Conservation (phyloP, 2,329 filamentous ascomycete genomes). For the Mycosphaerella arachidis region DNA sequence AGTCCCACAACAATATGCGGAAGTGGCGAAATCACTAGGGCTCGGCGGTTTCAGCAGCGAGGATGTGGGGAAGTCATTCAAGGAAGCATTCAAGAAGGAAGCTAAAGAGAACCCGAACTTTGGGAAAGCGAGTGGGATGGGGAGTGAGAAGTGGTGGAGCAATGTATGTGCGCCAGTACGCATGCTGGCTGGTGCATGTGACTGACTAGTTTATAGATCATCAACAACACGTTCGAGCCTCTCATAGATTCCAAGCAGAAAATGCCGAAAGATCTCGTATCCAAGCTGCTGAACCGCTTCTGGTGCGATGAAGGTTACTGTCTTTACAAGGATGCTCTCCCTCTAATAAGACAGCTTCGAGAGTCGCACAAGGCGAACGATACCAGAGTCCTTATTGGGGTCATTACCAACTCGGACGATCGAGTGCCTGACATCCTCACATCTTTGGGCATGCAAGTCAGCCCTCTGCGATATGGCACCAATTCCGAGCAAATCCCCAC, state of each 20-base stretch:
- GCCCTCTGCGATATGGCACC: constrained; percentile 37
- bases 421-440: constrained; percentile 52
- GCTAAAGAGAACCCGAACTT: constrained; percentile 54
- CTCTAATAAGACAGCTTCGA: constrained; percentile 43
- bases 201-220: constrained; percentile 40
- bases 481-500: constrained; percentile 28
- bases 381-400: constrained; percentile 44
- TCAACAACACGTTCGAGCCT: constrained; percentile 50
- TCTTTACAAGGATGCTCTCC: constrained; percentile 44
- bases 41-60: constrained; percentile 41
- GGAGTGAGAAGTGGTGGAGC: constrained; percentile 56
- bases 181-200: neutral
- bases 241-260: constrained; percentile 31
- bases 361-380: constrained; percentile 12
- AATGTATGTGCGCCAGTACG: constrained; percentile 42
- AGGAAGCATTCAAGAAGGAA: constrained; percentile 47
- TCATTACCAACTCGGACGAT: constrained; percentile 61
- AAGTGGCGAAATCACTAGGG: constrained; percentile 50
- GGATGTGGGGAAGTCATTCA: constrained; percentile 40
- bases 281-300: constrained; percentile 51
- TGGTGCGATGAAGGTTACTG: constrained; percentile 51
- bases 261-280: constrained; percentile 45
- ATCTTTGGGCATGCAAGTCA: constrained; percentile 51
- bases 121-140: constrained; percentile 50
- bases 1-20: constrained; percentile 52